Base-by-base conservation (phyloP, 2,329 filamentous ascomycete species). In the Paradendryphiella salina region DNA sequence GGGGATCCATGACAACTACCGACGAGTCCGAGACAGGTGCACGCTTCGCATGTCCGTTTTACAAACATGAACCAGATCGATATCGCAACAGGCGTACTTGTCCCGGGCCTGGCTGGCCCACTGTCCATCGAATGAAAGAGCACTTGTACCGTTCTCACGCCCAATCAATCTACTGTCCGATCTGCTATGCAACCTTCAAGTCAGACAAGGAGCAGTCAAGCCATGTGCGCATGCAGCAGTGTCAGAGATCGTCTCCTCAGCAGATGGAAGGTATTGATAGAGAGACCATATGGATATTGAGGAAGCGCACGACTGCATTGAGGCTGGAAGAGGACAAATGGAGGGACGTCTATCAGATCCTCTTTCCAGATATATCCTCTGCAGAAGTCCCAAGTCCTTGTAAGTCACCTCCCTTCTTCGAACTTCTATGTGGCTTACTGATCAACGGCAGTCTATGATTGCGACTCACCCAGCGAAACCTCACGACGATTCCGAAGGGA, bases 121-220 rank as follows among this genome's bases (percentile, higher is more conserved):
- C 66, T 5, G 72, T 75, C 0, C 73, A 75, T 43, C 65, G 74
- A 0, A 70, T 76, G 60, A 77, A 77, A 63, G 74, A 75, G 31
- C 75, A 76, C 44, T 53, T 77, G 0, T 75, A 76, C 31, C 70
- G 71, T 3, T 68, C 72, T 5, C 75, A 77, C 49, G 60, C 68
- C 0, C 69, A 74, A 5, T 60, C 69, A 0, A 68, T 70, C 29
- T 70, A 65, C 54, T 77, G 75, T 42, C 68, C 66, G 11, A 66
- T 74, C 15, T 77, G 75, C 52, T 73, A 71, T 18, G 37, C 57
- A 0, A 66, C 68, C 1, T 76, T 76, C 54, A 65, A 72, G 13
- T 54, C 59, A 1, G 68, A 72, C 17, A 52, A 57, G 3, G 62
- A 70, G 4, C 62, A 75, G 2, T 64, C 68, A 0, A 63, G 45